phyloP scores from a whole-genome alignment of 129 eudicot genomes.

The Chrysanthemum makinoi region DNA sequence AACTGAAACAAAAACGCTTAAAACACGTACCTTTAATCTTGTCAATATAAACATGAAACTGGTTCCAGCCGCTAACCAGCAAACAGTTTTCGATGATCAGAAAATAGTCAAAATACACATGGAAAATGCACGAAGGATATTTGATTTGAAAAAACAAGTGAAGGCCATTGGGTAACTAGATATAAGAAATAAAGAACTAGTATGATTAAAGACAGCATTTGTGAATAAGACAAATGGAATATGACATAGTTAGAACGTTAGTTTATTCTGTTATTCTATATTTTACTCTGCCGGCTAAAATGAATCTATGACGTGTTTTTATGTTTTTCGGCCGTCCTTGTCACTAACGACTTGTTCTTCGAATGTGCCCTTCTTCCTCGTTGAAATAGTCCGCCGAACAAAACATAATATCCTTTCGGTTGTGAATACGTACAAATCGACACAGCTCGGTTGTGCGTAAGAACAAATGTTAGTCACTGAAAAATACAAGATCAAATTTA shows the following conservation, averaged over 20 bases:
- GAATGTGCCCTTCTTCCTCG: constrained; percentile 19
- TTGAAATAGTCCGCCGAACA: not conserved
- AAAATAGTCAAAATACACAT: constrained; percentile 6
- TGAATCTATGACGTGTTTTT: not conserved
- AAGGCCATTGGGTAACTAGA: constrained; percentile 31
- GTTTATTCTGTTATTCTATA: constrained; percentile 11
- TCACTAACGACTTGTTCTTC: constrained; percentile 19
- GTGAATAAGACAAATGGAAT: constrained; percentile 36
- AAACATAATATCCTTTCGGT: too few relatives aligned
- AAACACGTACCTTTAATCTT: constrained; percentile 25
- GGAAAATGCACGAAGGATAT: constrained; percentile 19
- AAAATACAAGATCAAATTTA: too few relatives aligned
- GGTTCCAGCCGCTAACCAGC: constrained; percentile 16
- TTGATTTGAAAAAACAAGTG: constrained; percentile 17
- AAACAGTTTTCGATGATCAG: constrained; percentile 6
- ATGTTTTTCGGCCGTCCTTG: constrained; percentile 20
- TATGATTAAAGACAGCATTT: constrained; percentile 18
- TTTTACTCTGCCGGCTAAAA: constrained; percentile 31
- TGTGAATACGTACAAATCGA: too few relatives aligned
- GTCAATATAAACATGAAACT: constrained; percentile 17
- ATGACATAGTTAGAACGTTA: constrained; percentile 18
- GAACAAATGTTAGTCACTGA: too few relatives aligned
- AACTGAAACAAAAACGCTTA: not conserved
- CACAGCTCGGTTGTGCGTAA: too few relatives aligned
- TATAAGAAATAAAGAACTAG: constrained; percentile 2